A percentile compares a stretch with the other conserved stretches of the same genome.
These are phyloP conservation scores for Myxozyma geophila DNA, from an alignment of 805 yeast genomes.

Conservation along the genomic window DNA sequence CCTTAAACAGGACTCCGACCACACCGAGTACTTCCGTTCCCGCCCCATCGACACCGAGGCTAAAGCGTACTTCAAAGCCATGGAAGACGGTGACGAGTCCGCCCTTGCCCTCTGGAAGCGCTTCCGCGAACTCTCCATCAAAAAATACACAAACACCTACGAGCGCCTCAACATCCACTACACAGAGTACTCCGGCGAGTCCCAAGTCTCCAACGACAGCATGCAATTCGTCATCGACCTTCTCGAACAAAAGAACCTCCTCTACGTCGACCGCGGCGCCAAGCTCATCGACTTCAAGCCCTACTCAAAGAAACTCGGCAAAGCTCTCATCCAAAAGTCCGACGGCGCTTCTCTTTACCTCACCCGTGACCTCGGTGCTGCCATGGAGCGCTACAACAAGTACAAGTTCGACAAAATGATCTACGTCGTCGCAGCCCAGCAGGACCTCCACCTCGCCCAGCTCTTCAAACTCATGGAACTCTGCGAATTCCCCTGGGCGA, in stretches of 20 bases:
- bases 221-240: conserved; percentile 68
- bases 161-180: conserved; percentile 88
- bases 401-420: conserved; percentile 93
- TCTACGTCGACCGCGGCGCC: conserved; percentile 91
- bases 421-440: conserved; percentile 94
- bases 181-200: conserved; percentile 93
- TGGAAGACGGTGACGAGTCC: conserved; percentile 91
- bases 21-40: conserved; percentile 23
- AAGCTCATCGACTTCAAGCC: conserved; percentile 80
- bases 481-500: conserved; percentile 88
- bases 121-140: conserved; percentile 90
- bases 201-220: conserved; percentile 77
- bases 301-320: conserved; percentile 89
- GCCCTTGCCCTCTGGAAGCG: conserved; percentile 80
- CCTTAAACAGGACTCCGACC: background rate
- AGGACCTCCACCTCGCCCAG: conserved; percentile 91
- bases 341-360: conserved; percentile 94
- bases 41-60: conserved; percentile 74
- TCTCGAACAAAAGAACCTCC: conserved; percentile 69
- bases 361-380: conserved; percentile 97
- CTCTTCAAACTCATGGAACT: conserved; percentile 91
- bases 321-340: conserved; percentile 86
- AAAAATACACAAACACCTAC: conserved; percentile 82
- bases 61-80: conserved; percentile 78
- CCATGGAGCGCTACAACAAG: conserved; percentile 82